A percentile compares a stretch with the other conserved stretches of the same genome.
phyloP scores from a whole-genome alignment of 805 yeast genomes.

The Lachancea sp. region DNA sequence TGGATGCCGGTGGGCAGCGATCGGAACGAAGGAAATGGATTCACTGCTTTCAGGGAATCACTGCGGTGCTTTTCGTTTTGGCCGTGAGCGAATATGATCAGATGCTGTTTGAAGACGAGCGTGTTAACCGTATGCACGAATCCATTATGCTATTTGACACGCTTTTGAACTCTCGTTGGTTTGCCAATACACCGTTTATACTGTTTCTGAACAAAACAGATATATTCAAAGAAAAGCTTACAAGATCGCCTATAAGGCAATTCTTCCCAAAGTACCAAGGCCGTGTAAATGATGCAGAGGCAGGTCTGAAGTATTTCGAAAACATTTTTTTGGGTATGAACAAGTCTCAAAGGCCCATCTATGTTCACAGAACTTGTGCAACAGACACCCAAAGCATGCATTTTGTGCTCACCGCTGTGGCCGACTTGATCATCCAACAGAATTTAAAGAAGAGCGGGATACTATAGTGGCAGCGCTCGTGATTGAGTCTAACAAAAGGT shows the following conservation, averaged over 20 bases:
- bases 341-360: slow-evolving; percentile 61
- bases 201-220: slow-evolving; percentile 87
- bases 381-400: slow-evolving; percentile 86
- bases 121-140: slow-evolving; percentile 87
- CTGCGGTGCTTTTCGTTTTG: slow-evolving; percentile 79
- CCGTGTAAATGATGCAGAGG: slow-evolving; percentile 53
- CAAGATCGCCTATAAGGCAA: slow-evolving; percentile 54
- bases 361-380: slow-evolving; percentile 91
- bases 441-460: slow-evolving; percentile 75
- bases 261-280: slow-evolving; percentile 79
- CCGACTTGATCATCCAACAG: slow-evolving; percentile 83
- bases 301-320: slow-evolving; percentile 68
- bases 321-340: slow-evolving; percentile 57
- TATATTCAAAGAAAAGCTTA: slow-evolving; percentile 64
- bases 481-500: too few species aligned
- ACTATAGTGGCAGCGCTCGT: too few species aligned
- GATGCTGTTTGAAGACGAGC: slow-evolving; percentile 79
- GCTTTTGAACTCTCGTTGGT: slow-evolving; percentile 80
- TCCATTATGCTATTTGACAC: slow-evolving; percentile 78
- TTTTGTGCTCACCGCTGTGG: slow-evolving; percentile 85
- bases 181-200: slow-evolving; percentile 77
- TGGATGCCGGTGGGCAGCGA: slow-evolving; percentile 97
- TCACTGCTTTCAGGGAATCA: slow-evolving; percentile 85
- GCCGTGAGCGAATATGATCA: slow-evolving; percentile 94
- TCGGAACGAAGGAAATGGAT: slow-evolving; percentile 91